Percentiles rank a stretch among this genome's conserved stretches.
phyloP scores from a whole-genome alignment of 768 basidiomycete genomes.

The Hericium coralloides region DNA sequence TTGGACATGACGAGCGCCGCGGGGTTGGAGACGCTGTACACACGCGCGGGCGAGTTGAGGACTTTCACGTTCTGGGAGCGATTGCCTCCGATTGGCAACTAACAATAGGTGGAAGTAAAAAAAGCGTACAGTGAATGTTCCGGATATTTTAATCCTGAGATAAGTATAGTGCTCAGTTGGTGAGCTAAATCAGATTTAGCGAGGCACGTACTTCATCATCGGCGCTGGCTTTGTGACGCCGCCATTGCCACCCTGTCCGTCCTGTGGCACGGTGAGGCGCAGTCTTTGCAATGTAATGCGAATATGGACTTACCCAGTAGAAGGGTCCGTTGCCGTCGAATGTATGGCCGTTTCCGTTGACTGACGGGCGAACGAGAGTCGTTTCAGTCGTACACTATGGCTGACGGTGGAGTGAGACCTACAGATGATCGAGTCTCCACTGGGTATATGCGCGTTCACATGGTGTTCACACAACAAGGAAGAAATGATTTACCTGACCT shows the following conservation, averaged over 20 bases:
- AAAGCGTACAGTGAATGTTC: slow-evolving; percentile 25
- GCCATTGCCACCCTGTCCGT: slow-evolving; percentile 23
- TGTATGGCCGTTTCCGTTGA: slow-evolving; percentile 32
- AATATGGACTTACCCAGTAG: slow-evolving; percentile 29
- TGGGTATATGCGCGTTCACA: slow-evolving; percentile 12
- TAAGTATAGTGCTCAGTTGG: not conserved
- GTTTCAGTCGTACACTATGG: not conserved
- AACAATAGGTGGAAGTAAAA: not conserved
- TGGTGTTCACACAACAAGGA: not conserved
- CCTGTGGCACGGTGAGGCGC: slow-evolving; percentile 7
- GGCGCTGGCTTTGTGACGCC: slow-evolving; percentile 24
- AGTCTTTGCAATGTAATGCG: not conserved
- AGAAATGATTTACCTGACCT: slow-evolving; percentile 19
- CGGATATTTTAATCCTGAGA: slow-evolving; percentile 31
- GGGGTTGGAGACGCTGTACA: slow-evolving; percentile 22
- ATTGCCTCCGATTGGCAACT: not conserved
- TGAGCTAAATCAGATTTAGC: not conserved
- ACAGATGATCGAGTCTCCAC: slow-evolving; percentile 44
- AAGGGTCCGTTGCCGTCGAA: slow-evolving; percentile 35
- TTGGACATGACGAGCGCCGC: slow-evolving; percentile 32
- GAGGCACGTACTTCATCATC: slow-evolving; percentile 29
- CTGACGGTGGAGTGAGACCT: slow-evolving; percentile 9
- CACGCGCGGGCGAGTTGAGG: slow-evolving; percentile 31
- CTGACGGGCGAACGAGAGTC: slow-evolving; percentile 3
- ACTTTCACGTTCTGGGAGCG: slow-evolving; percentile 24